phyloP scores from a whole-genome alignment of 805 yeast genomes.

The Yamadazyma olivae region DNA sequence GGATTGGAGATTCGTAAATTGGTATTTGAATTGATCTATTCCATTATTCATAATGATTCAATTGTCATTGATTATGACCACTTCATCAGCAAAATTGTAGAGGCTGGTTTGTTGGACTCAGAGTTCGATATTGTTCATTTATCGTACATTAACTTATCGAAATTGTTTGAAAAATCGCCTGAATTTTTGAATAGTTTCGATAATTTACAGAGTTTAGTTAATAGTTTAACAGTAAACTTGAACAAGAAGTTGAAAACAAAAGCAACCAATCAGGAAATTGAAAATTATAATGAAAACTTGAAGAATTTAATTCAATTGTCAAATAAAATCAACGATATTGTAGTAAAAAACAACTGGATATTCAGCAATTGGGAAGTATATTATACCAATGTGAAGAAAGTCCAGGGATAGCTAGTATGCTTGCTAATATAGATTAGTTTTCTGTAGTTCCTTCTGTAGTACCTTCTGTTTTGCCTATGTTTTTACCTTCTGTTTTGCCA shows the following conservation, averaged over 20 bases:
- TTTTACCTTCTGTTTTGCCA: conserved; percentile 2
- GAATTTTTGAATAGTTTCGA: conserved; percentile 17
- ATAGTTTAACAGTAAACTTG: conserved; percentile 32
- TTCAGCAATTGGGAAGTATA: conserved; percentile 11
- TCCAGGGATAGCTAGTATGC: background rate
- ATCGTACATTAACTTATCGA: conserved; percentile 40
- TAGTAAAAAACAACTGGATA: conserved; percentile 11
- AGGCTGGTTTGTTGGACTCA: conserved; percentile 55
- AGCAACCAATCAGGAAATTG: conserved; percentile 68
- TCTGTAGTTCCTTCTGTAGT: background rate
- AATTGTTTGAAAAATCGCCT: conserved; percentile 34
- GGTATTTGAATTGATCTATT: conserved; percentile 65
- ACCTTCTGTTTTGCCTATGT: conserved; percentile 5
- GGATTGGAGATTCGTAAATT: conserved; percentile 72
- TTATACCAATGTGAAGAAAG: conserved; percentile 8
- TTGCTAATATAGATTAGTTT: too few species aligned
- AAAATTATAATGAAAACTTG: conserved; percentile 47
- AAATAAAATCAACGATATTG: conserved; percentile 6
- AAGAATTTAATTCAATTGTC: conserved; percentile 11
- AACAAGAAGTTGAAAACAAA: conserved; percentile 52
- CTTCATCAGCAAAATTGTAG: conserved; percentile 42
- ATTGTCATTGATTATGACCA: conserved; percentile 24
- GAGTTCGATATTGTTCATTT: conserved; percentile 57
- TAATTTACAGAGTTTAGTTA: conserved; percentile 29
- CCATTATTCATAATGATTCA: conserved; percentile 37